Conservation (phyloP, 768 basidiomycete species). For the Pleurotus sapidus region DNA sequence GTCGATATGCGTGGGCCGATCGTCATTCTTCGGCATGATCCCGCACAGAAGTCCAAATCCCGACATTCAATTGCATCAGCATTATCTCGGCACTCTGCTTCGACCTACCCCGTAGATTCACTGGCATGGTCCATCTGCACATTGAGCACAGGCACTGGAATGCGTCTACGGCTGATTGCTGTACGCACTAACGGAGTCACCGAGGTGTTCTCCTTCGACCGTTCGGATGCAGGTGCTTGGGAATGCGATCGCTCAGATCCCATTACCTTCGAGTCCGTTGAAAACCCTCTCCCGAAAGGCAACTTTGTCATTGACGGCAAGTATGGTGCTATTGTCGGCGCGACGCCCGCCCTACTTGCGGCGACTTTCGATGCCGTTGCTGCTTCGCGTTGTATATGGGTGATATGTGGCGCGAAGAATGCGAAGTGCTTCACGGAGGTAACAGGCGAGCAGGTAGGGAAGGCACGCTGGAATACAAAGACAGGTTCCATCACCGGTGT, state of each 20-base stretch:
- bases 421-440: constrained; percentile 56
- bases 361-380: constrained; percentile 14
- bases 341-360: neutral
- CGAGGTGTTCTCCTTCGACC: constrained; percentile 53
- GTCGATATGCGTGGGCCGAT: constrained; percentile 76
- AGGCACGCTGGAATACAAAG: constrained; percentile 61
- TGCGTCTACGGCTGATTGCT: constrained; percentile 60
- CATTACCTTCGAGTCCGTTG: constrained; percentile 33
- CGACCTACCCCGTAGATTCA: constrained; percentile 42
- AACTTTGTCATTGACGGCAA: constrained; percentile 55
- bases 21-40: constrained; percentile 51
- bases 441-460: constrained; percentile 63
- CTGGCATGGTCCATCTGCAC: constrained; percentile 68
- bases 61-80: constrained; percentile 30
- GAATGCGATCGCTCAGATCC: constrained; percentile 35
- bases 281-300: constrained; percentile 43
- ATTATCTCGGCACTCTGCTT: constrained; percentile 29
- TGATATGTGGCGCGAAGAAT: constrained; percentile 57
- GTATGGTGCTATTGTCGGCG: constrained; percentile 32
- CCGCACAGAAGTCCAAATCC: constrained; percentile 36
- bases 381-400: constrained; percentile 30
- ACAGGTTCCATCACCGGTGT: constrained; percentile 45
- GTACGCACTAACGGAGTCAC: constrained; percentile 54
- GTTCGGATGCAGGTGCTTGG: constrained; percentile 27
- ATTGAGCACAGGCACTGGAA: constrained; percentile 45